Evolutionary conservation across 208 protist species (phyloP), one percentile per base, ranked within the genome.

Genomic region (Borovskyia barvae): DNA sequence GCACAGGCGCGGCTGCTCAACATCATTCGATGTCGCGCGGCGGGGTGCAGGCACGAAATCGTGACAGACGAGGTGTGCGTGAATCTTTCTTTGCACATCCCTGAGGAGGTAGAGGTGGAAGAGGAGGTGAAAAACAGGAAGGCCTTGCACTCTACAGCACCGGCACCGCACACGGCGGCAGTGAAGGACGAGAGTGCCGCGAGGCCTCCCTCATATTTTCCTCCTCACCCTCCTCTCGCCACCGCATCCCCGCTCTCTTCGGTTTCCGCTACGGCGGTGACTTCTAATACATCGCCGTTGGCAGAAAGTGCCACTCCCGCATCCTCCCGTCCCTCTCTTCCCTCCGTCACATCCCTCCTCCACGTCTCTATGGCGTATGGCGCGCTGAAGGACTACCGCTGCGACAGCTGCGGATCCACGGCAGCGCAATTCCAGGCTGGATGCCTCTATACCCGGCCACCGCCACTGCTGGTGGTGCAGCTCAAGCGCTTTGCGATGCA

Each of bases 401-500:
- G 87, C 49, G 87, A 93, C 54, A 56, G 48, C 9, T 93, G 87
- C 48, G 62, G 72, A 2, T 56, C 48, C 0, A 71, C 54, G 3
- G 39, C 62, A 1, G 15, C 59, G 24, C 75, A 85, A 57, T 73
- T 74, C 19, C 82, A 93, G 46, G 80, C 77, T 29, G 81, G 73
- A 33, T 87, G 81, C 65, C 80, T 93, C 33, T 79, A 80, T 43
- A 69, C 72, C 22, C 35, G 63, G 1, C 70, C 66, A 0, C 83
- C 87, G 14, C 69, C 71, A 0, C 11, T 93, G 41, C 72, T 93
- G 28, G 39, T 84, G 5, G 43, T 89, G 22, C 87, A 93, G 51
- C 59, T 93, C 30, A 93, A 93, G 64, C 77, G 87, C 15, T 93
- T 91, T 51, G 49, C 73, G 7, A 73, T 69, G 25, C 75, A 81